Conservation (phyloP, 2,329 filamentous ascomycete genomes). For the Talaromyces sp. region DNA sequence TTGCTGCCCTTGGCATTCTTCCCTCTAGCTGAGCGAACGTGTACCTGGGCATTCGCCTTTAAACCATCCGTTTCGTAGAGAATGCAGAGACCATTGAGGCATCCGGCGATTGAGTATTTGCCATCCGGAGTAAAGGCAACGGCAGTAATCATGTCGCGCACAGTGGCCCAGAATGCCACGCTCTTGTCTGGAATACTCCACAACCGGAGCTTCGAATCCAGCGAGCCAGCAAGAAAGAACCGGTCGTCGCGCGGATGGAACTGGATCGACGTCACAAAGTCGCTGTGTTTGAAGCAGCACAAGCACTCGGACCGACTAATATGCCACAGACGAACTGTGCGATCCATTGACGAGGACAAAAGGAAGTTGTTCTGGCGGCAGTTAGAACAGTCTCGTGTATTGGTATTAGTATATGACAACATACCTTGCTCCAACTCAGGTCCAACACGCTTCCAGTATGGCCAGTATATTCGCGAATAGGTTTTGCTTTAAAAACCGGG, state of each 20-base stretch:
- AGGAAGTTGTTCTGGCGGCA: conserved; percentile 75
- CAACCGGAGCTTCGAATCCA: conserved; percentile 80
- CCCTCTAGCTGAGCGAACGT: conserved; percentile 86
- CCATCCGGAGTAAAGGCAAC: conserved; percentile 93
- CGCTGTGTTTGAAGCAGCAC: conserved; percentile 89
- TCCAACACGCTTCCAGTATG: conserved; percentile 85
- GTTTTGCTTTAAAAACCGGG: conserved; percentile 80
- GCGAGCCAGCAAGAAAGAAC: conserved; percentile 90
- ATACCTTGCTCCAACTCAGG: conserved; percentile 88
- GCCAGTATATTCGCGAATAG: conserved; percentile 73
- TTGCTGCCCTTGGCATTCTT: conserved; percentile 96
- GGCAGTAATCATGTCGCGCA: conserved; percentile 86
- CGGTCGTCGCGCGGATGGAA: conserved; percentile 94
- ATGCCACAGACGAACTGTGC: conserved; percentile 93
- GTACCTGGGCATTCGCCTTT: conserved; percentile 77
- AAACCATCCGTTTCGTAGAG: conserved; percentile 93
- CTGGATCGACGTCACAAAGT: conserved; percentile 89
- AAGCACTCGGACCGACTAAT: conserved; percentile 78
- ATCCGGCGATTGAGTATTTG: conserved; percentile 81
- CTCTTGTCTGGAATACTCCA: conserved; percentile 97
- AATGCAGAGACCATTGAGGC: conserved; percentile 76
- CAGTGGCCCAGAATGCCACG: conserved; percentile 74
- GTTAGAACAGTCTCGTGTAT: neutral
- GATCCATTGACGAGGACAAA: conserved; percentile 95
- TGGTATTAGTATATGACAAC: conserved; percentile 8